Conservation (phyloP, 192 early-diverging fungal genomes). For the Coemansia asiatica region DNA sequence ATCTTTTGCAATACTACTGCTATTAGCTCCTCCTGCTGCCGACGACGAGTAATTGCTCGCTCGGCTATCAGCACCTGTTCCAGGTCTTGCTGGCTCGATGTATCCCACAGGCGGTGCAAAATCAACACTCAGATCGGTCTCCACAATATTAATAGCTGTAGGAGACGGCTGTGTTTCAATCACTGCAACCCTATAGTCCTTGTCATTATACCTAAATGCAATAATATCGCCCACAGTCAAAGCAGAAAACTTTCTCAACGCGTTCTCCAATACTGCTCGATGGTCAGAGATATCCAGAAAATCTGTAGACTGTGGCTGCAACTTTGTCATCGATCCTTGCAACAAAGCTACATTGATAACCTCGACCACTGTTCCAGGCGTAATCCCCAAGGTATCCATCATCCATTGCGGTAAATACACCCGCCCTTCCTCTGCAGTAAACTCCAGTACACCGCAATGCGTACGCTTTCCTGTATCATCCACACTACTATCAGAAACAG, state of each 20-base stretch:
- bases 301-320: conserved; percentile 94
- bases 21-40: conserved; percentile 32
- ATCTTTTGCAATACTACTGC: conserved; percentile 46
- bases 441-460: conserved; percentile 97
- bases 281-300: conserved; percentile 98
- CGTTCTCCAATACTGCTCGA: conserved; percentile 95
- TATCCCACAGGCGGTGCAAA: conserved; percentile 97
- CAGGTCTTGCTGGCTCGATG: conserved; percentile 68
- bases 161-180: conserved; percentile 83
- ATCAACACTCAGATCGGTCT: conserved; percentile 97
- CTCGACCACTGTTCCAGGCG: conserved; percentile 75
- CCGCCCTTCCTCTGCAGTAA: conserved; percentile 95
- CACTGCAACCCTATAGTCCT: conserved; percentile 84
- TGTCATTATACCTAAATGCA: conserved; percentile 87
- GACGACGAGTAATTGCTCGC: conserved; percentile 19
- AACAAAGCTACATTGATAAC: conserved; percentile 77
- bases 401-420: conserved; percentile 98
- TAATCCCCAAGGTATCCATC: conserved; percentile 83
- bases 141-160: conserved; percentile 88
- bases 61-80: conserved; percentile 8
- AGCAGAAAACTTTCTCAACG: conserved; percentile 86
- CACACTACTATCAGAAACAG: not conserved
- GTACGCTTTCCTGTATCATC: conserved; percentile 53
- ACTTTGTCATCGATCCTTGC: conserved; percentile 86
- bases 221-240: conserved; percentile 91